Percentiles rank a stretch among this genome's conserved stretches.
Evolutionary conservation across 179 eudicot species (phyloP).

Genomic region (Spergularia azorica): DNA sequence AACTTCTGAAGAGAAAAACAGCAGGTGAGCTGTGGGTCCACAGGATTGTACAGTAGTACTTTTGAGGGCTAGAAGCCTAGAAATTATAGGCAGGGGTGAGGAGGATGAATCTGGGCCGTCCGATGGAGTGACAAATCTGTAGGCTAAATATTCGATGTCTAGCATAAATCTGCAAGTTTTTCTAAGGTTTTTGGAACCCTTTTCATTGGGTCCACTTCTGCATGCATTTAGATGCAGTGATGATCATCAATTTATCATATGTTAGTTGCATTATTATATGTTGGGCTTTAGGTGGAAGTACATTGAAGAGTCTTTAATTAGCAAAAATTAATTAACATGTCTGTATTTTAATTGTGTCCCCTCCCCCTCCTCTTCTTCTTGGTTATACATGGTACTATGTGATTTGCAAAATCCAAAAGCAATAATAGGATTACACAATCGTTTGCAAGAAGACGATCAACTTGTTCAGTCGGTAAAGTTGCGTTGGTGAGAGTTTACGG

Average conservation of each 20-base stretch:
- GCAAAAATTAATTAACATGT: not conserved
- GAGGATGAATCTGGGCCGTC: conserved; percentile 33
- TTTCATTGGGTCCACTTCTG: conserved; percentile 26
- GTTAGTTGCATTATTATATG: conserved; percentile 31
- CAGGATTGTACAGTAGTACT: conserved; percentile 15
- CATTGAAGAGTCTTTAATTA: not conserved
- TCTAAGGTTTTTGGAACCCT: conserved; percentile 24
- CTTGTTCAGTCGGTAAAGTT: no score
- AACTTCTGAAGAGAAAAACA: conserved; percentile 25
- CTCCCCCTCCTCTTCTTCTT: not conserved
- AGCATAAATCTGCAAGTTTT: conserved; percentile 23
- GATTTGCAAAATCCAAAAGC: no score
- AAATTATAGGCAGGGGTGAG: conserved; percentile 18
- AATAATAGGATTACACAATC: no score
- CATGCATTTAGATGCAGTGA: conserved; percentile 22
- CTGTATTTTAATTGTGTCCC: not conserved
- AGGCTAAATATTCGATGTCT: conserved; percentile 46
- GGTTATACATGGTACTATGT: no score
- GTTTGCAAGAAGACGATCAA: no score
- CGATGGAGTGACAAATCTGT: conserved; percentile 34
- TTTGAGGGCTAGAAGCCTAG: conserved; percentile 7
- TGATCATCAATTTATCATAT: not conserved
- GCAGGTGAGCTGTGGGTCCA: conserved; percentile 25
- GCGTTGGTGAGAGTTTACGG: no score
- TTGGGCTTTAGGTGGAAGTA: conserved; percentile 7